A percentile compares a stretch with the other conserved stretches of the same genome.
phyloP scores from a whole-genome alignment of 345 rosid genomes.

The Citrus hindsii region DNA sequence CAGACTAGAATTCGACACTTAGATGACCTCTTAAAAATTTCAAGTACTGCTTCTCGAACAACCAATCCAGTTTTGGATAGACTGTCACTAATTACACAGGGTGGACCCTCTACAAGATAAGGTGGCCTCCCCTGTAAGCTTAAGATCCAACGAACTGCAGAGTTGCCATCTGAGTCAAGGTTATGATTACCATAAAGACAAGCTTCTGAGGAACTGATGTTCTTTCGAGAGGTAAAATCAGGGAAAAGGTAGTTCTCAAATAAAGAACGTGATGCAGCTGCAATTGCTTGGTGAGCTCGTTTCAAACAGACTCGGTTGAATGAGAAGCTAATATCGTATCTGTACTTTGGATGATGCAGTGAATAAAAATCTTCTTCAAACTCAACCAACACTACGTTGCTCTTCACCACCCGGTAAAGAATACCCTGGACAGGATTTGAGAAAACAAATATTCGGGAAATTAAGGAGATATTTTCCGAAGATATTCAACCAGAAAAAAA shows the following conservation, averaged over 20 bases:
- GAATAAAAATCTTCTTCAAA: conserved; percentile 29
- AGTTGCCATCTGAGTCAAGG: conserved; percentile 11
- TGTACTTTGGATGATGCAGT: conserved; percentile 23
- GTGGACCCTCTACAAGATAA: conserved; percentile 29
- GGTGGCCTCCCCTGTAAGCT: conserved; percentile 18
- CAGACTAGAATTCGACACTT: conserved; percentile 26
- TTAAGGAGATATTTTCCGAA: background rate
- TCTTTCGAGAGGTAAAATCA: too few relatives aligned
- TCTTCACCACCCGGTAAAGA: conserved; percentile 24
- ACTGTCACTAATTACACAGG: conserved; percentile 1
- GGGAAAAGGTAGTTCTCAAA: too few relatives aligned
- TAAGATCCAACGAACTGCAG: conserved; percentile 17
- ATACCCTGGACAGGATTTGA: conserved; percentile 25
- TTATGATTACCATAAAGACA: background rate
- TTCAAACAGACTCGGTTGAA: conserved; percentile 39
- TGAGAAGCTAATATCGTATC: conserved; percentile 39
- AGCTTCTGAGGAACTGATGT: background rate
- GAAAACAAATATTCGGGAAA: background rate
- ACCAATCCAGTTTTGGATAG: conserved; percentile 29
- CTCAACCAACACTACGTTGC: conserved; percentile 24
- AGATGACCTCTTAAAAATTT: conserved; percentile 12
- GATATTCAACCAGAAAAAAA: background rate
- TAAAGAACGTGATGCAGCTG: too few relatives aligned
- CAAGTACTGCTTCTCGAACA: conserved; percentile 22
- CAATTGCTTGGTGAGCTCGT: conserved; percentile 36